These are phyloP conservation scores for Malassezia yamatoensis DNA, from an alignment of 1,284 basidiomycete species.

Conservation along the genomic window DNA sequence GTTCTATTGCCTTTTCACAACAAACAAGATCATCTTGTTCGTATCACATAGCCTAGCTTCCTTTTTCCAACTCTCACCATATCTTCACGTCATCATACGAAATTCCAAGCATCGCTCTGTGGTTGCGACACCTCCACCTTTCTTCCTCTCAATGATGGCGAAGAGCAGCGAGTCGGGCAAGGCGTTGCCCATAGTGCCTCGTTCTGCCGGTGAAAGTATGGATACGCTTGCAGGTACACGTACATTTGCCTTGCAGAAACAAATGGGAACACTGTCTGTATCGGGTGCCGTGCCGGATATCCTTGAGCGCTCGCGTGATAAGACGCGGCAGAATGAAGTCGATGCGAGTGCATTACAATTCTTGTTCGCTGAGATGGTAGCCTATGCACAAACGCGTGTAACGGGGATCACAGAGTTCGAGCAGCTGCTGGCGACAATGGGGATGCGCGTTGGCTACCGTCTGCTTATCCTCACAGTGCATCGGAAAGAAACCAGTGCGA, in stretches of 20 bases:
- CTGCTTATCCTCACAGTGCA: constrained; percentile 27
- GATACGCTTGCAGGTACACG: too few relatives aligned
- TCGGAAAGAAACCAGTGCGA: constrained; percentile 26
- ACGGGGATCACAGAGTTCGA: constrained; percentile 90
- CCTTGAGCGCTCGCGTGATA: constrained; percentile 38
- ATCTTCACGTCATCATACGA: too few relatives aligned
- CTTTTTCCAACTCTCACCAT: too few relatives aligned
- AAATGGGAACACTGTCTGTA: too few relatives aligned
- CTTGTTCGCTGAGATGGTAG: constrained; percentile 38
- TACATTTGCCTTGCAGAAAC: too few relatives aligned
- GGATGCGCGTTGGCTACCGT: constrained; percentile 33
- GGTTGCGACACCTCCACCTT: too few relatives aligned
- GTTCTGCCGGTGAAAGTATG: too few relatives aligned
- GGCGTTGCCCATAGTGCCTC: too few relatives aligned
- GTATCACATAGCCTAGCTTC: too few relatives aligned
- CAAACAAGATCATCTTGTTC: too few relatives aligned
- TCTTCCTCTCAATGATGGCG: neutral
- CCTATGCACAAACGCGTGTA: constrained; percentile 85
- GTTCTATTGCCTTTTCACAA: neutral
- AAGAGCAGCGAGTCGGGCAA: too few relatives aligned
- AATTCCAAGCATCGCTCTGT: too few relatives aligned
- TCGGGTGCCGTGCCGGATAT: constrained; percentile 22
- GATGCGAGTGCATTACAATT: constrained; percentile 27
- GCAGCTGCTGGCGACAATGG: constrained; percentile 27
- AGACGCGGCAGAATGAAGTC: constrained; percentile 25